A percentile compares a stretch with the other conserved stretches of the same genome.
Conservation (phyloP, 495 filamentous ascomycete genomes). For the Hamigera avellanea region DNA sequence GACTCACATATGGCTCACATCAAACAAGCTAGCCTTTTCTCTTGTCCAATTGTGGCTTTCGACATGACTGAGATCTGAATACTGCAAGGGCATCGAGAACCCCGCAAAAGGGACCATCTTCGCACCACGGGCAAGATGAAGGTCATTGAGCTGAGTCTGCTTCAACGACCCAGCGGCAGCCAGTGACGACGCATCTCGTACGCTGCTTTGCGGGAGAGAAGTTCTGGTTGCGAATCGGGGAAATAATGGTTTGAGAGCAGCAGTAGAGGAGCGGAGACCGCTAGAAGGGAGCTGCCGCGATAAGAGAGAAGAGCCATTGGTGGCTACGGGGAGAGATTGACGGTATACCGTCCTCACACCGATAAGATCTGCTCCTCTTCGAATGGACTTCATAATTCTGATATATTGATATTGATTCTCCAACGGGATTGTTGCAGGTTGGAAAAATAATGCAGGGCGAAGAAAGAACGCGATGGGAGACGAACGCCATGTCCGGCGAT, state of each 20-base stretch:
- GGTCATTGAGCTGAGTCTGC: slow-evolving; percentile 72
- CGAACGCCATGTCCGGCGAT: too few species aligned
- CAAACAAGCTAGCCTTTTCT: slow-evolving; percentile 78
- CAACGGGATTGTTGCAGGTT: too few species aligned
- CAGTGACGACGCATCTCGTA: slow-evolving; percentile 52
- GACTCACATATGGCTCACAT: slow-evolving; percentile 53
- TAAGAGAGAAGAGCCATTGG: slow-evolving; percentile 27
- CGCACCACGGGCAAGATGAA: slow-evolving; percentile 67
- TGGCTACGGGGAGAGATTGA: slow-evolving; percentile 18
- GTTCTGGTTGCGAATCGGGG: slow-evolving; percentile 7
- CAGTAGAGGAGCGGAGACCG: slow-evolving; percentile 14
- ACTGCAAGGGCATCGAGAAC: slow-evolving; percentile 87
- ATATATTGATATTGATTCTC: slow-evolving; percentile 1
- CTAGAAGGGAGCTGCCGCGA: slow-evolving; percentile 23
- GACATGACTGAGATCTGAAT: slow-evolving; percentile 58
- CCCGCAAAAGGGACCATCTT: slow-evolving; percentile 98
- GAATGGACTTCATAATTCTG: slow-evolving; percentile 8
- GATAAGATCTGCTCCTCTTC: slow-evolving; percentile 22
- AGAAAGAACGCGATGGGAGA: too few species aligned
- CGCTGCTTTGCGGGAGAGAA: too few species aligned
- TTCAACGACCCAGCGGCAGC: slow-evolving; percentile 30
- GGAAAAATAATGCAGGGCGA: too few species aligned
- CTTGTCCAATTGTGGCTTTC: slow-evolving; percentile 84
- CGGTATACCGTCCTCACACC: slow-evolving; percentile 15
- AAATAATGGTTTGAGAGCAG: slow-evolving; percentile 11